Percentiles rank a stretch among this genome's conserved stretches.
Conservation (phyloP, 768 basidiomycete species). For the Filobasidium wieringae region DNA sequence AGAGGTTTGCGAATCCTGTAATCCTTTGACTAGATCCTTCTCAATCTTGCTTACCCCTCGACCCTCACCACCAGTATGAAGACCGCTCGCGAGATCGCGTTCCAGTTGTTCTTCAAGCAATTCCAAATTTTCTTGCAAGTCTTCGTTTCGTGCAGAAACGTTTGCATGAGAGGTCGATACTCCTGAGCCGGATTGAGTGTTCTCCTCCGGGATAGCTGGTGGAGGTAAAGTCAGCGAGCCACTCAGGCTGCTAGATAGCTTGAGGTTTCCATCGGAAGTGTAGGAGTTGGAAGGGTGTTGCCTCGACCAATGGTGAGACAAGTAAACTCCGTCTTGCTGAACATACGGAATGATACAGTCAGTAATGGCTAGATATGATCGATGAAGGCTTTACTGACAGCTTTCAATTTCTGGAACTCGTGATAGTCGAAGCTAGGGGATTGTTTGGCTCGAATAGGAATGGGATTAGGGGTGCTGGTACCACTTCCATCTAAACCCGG, state of each 20-base stretch:
- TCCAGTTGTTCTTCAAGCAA: constrained; percentile 5
- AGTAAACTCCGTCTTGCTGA: constrained; percentile 32
- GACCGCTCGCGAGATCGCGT: not conserved
- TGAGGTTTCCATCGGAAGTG: not conserved
- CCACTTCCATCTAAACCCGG: constrained; percentile 8
- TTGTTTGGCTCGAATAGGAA: constrained; percentile 10
- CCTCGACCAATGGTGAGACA: constrained; percentile 33
- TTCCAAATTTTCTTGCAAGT: not conserved
- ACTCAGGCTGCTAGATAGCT: not conserved
- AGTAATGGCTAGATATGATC: not conserved
- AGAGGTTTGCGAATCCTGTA: not conserved
- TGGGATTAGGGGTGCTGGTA: constrained; percentile 8
- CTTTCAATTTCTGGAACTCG: constrained; percentile 32
- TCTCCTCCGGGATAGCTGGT: not conserved
- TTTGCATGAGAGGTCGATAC: not conserved
- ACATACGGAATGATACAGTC: not conserved
- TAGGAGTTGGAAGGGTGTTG: constrained; percentile 6
- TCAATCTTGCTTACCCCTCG: not conserved
- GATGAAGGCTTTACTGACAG: constrained; percentile 11
- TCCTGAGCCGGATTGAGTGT: too few species aligned
- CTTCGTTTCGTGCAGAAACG: too few species aligned
- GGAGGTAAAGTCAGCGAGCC: not conserved
- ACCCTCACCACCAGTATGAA: not conserved
- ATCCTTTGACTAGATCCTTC: constrained; percentile 1
- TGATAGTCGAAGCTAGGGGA: constrained; percentile 39